Conservation (phyloP, 2,329 filamentous ascomycete genomes). For the Phyllachora maydis region DNA sequence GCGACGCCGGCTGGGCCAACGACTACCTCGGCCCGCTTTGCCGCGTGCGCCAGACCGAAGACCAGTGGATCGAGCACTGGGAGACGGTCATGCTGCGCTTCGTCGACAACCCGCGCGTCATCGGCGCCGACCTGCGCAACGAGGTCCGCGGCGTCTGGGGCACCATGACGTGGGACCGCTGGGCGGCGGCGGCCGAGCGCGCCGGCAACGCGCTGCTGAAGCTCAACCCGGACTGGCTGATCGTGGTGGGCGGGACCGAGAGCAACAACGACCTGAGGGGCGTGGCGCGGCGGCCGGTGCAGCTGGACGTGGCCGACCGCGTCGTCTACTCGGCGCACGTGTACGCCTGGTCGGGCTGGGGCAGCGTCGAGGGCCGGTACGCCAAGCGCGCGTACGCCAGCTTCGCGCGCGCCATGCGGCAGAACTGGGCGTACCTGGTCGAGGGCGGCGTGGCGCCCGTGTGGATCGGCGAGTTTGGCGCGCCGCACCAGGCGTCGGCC, state of each 20-base stretch:
- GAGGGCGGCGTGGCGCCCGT: conserved; percentile 34
- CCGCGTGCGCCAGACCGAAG: conserved; percentile 39
- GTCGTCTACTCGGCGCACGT: conserved; percentile 52
- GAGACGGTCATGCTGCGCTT: conserved; percentile 40
- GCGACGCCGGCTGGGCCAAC: conserved; percentile 47
- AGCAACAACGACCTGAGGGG: conserved; percentile 44
- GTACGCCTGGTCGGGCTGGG: conserved; percentile 53
- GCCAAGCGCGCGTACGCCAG: conserved; percentile 36
- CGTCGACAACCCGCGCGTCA: conserved; percentile 35
- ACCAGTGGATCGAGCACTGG: conserved; percentile 47
- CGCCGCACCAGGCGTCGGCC: conserved; percentile 26
- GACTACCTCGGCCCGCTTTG: conserved; percentile 39
- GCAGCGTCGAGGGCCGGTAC: conserved; percentile 36
- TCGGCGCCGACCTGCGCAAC: conserved; percentile 47
- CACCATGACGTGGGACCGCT: conserved; percentile 43
- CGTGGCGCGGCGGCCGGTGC: conserved; percentile 31
- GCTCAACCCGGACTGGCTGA: conserved; percentile 42
- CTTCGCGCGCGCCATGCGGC: conserved; percentile 40
- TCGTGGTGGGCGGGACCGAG: conserved; percentile 47
- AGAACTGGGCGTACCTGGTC: conserved; percentile 46
- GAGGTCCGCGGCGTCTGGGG: conserved; percentile 50
- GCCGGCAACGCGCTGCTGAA: conserved; percentile 38
- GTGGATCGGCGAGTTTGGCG: conserved; percentile 49
- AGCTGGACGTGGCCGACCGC: conserved; percentile 28
- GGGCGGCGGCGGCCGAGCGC: conserved; percentile 41